phyloP scores from a whole-genome alignment of 192 early-diverging fungal genomes.

The Backusella westeae region DNA sequence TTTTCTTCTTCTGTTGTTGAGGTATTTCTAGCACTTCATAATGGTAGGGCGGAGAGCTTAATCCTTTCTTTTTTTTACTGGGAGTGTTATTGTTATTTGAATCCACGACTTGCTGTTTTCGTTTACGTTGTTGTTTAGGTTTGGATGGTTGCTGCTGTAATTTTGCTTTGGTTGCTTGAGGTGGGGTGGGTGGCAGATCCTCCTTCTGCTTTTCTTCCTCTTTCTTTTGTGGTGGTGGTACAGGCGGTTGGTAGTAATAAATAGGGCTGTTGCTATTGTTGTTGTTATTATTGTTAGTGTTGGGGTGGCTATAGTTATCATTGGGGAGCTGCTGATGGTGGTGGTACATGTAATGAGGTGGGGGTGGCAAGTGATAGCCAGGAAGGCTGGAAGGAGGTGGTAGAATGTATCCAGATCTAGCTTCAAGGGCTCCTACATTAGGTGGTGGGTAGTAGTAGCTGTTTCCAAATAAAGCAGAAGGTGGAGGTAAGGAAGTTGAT shows the following conservation, averaged over 20 bases:
- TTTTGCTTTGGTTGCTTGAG: neutral
- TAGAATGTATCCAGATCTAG: conserved; percentile 11
- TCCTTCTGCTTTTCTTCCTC: neutral
- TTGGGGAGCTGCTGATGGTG: neutral
- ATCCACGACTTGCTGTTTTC: conserved; percentile 11
- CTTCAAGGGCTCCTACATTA: neutral
- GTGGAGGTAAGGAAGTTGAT: conserved; percentile 4
- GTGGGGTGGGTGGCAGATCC: neutral
- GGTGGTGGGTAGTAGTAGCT: conserved; percentile 7
- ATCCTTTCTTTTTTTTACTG: conserved; percentile 1
- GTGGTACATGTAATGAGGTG: neutral
- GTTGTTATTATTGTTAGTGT: neutral
- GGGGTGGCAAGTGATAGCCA: conserved; percentile 21
- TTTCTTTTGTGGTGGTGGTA: neutral
- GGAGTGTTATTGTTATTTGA: neutral
- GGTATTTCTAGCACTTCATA: conserved; percentile 24
- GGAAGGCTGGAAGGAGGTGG: conserved; percentile 25
- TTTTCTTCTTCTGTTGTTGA: neutral
- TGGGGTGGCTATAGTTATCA: neutral
- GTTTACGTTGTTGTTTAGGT: conserved; percentile 24
- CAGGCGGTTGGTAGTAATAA: neutral
- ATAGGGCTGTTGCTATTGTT: neutral
- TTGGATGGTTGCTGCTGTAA: neutral
- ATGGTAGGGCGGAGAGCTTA: conserved; percentile 15
- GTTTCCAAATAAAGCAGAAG: conserved; percentile 13